These are phyloP conservation scores for Pseudevernia furfuracea DNA, from an alignment of 495 filamentous ascomycete genomes.

Conservation along the genomic window DNA sequence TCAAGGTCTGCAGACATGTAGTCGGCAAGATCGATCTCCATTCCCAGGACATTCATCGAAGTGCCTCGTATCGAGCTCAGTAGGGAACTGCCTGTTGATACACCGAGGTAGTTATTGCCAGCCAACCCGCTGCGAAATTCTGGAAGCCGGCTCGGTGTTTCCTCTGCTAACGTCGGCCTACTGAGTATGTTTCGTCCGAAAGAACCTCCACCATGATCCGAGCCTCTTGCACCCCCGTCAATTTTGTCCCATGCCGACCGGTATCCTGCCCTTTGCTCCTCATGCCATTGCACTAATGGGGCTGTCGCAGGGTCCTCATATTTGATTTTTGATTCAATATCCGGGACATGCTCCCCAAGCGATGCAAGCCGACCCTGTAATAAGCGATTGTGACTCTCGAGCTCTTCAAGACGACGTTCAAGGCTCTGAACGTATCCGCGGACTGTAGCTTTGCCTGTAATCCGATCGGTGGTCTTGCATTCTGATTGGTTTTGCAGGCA, in stretches of 20 bases:
- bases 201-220: conserved; percentile 3
- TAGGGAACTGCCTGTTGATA: conserved; percentile 55
- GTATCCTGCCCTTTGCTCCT: conserved; percentile 16
- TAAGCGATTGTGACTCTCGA: conserved; percentile 45
- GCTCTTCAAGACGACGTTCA: conserved; percentile 25
- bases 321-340: neutral
- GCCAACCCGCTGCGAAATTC: conserved; percentile 47
- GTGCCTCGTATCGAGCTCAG: conserved; percentile 69
- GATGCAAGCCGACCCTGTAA: conserved; percentile 40
- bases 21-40: conserved; percentile 67
- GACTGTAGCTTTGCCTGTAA: conserved; percentile 72
- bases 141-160: conserved; percentile 34
- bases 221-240: neutral
- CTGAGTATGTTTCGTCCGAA: neutral
- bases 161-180: conserved; percentile 2
- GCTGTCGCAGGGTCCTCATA: conserved; percentile 12
- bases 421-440: conserved; percentile 48
- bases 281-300: conserved; percentile 21
- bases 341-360: conserved; percentile 26
- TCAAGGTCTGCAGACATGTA: conserved; percentile 59
- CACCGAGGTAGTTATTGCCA: conserved; percentile 64
- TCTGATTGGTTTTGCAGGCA: conserved; percentile 62
- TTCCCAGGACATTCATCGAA: conserved; percentile 62
- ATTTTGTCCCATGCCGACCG: conserved; percentile 17
- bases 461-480: conserved; percentile 77